Percentiles rank a stretch among this genome's conserved stretches.
Conservation (phyloP, 768 basidiomycete genomes). For the Podaxis sp. region DNA sequence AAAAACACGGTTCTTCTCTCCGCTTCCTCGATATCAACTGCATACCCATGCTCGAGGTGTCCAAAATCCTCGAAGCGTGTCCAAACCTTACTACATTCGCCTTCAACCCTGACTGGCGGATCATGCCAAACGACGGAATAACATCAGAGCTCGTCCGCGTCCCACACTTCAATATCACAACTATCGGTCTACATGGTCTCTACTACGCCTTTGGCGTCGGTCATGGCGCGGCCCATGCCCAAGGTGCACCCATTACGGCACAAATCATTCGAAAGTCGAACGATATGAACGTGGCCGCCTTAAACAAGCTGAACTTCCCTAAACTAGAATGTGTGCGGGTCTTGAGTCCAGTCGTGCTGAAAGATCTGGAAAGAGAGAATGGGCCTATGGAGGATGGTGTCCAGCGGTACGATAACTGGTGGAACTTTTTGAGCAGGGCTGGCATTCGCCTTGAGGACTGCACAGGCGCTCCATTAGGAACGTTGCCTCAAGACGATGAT, state of each 20-base stretch:
- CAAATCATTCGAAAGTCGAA: slow-evolving; percentile 54
- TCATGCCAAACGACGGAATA: slow-evolving; percentile 34
- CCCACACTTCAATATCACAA: slow-evolving; percentile 57
- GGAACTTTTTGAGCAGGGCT: slow-evolving; percentile 47
- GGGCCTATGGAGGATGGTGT: slow-evolving; percentile 46
- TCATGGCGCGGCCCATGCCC: slow-evolving; percentile 41
- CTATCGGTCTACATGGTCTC: slow-evolving; percentile 71
- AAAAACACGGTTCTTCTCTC: slow-evolving; percentile 54
- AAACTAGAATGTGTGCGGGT: slow-evolving; percentile 57
- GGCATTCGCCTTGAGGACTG: slow-evolving; percentile 73
- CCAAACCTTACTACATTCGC: slow-evolving; percentile 60
- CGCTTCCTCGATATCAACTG: slow-evolving; percentile 67
- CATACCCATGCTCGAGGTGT: slow-evolving; percentile 54
- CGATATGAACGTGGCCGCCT: slow-evolving; percentile 62
- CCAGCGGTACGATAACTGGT: slow-evolving; percentile 73
- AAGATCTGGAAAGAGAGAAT: slow-evolving; percentile 54
- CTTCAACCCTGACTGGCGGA: slow-evolving; percentile 77
- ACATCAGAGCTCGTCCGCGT: slow-evolving; percentile 42
- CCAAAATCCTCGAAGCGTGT: slow-evolving; percentile 61
- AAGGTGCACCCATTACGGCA: slow-evolving; percentile 41
- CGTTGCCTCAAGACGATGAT: slow-evolving; percentile 38
- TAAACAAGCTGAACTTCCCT: slow-evolving; percentile 58
- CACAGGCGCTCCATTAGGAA: slow-evolving; percentile 64
- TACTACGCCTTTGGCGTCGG: slow-evolving; percentile 70
- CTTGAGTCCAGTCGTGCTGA: slow-evolving; percentile 53